These are phyloP conservation scores for Fagopyrum homotropicum DNA, from an alignment of 148 eudicot genomes.

Conservation along the genomic window DNA sequence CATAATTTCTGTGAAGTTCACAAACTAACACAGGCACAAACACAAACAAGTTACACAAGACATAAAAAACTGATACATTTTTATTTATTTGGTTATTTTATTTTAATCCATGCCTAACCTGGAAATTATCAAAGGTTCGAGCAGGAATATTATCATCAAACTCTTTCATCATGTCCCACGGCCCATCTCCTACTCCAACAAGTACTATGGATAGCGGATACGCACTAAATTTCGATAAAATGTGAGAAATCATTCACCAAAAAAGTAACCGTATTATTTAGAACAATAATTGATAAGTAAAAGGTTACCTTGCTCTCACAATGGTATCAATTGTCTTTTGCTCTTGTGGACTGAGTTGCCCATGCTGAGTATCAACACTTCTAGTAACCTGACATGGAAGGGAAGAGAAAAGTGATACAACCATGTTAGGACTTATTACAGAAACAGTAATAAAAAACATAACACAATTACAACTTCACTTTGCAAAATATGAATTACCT, in stretches of 20 bases:
- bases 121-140: conserved; percentile 32
- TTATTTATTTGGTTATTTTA: background rate
- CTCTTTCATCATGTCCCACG: conserved; percentile 29
- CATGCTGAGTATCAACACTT: conserved; percentile 18
- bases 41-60: background rate
- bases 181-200: conserved; percentile 22
- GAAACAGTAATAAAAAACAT: background rate
- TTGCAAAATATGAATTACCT: conserved; percentile 15
- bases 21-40: conserved; percentile 21
- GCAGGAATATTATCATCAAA: conserved; percentile 33
- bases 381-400: conserved; percentile 25
- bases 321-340: conserved; percentile 27
- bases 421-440: background rate
- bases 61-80: background rate
- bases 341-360: conserved; percentile 27
- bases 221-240: conserved; percentile 16
- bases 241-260: background rate
- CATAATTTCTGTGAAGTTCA: conserved; percentile 42
- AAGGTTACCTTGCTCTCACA: conserved; percentile 32
- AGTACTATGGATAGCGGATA: conserved; percentile 29
- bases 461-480: background rate
- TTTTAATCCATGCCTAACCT: conserved; percentile 18
- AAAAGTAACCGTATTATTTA: background rate
- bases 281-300: background rate
- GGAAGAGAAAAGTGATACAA: background rate